These are phyloP conservation scores for Trametes cingulata DNA, from an alignment of 768 basidiomycete genomes.

Conservation along the genomic window DNA sequence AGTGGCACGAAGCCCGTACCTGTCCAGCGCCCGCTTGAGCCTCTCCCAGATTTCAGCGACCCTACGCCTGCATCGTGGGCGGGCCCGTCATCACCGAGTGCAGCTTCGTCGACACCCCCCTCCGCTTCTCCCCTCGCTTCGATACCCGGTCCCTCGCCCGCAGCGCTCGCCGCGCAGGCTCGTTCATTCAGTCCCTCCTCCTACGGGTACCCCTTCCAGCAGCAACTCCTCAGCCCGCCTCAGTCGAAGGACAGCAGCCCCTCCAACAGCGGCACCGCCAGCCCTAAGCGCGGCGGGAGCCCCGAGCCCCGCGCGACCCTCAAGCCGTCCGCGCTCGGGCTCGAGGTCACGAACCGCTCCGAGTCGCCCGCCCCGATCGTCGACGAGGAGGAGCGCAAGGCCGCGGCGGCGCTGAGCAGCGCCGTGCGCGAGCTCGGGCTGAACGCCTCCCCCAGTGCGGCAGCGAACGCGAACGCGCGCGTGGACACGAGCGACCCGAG, in stretches of 20 bases:
- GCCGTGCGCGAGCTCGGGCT: constrained; percentile 18
- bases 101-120: constrained; percentile 7
- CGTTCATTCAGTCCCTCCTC: constrained; percentile 7
- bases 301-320: constrained; percentile 1
- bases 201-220: constrained; percentile 12
- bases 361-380: neutral
- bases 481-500: constrained; percentile 37
- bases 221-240: constrained; percentile 29
- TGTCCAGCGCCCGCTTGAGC: neutral
- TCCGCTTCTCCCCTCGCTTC: constrained; percentile 12
- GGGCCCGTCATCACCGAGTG: constrained; percentile 7
- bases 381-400: constrained; percentile 11
- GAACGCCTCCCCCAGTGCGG: constrained; percentile 16
- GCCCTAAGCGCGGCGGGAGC: constrained; percentile 19
- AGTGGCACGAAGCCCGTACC: neutral
- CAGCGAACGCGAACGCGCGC: constrained; percentile 10
- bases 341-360: neutral
- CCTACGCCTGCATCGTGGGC: neutral
- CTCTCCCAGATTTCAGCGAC: neutral
- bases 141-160: constrained; percentile 16
- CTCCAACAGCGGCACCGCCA: constrained; percentile 17
- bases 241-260: constrained; percentile 21
- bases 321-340: constrained; percentile 7
- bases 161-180: constrained; percentile 14
- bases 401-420: constrained; percentile 8